Conservation (phyloP, 306 rosid species). For the Lathyrus tuberosus region DNA sequence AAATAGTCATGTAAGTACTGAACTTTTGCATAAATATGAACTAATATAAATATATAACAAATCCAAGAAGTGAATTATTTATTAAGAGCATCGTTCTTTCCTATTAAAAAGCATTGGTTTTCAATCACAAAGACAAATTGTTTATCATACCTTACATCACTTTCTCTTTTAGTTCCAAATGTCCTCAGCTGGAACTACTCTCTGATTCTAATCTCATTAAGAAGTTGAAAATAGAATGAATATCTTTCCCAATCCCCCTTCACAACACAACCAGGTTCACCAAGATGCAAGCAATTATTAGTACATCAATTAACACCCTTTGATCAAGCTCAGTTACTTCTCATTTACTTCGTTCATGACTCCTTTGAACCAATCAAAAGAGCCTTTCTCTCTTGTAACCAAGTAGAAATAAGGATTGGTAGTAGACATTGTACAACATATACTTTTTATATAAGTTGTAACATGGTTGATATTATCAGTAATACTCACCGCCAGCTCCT, state of each 20-base stretch:
- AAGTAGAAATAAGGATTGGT: constrained; percentile 95
- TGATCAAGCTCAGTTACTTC: constrained; percentile 93
- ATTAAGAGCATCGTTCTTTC: background rate
- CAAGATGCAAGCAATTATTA: too few species aligned
- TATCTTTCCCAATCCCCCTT: too few species aligned
- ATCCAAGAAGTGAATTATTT: background rate
- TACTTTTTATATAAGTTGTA: background rate
- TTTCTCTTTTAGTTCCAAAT: constrained; percentile 93
- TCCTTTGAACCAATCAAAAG: constrained; percentile 99
- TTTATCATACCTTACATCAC: constrained; percentile 76
- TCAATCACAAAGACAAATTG: constrained; percentile 10
- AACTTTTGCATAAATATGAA: too few species aligned
- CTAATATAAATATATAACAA: background rate
- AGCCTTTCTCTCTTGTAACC: constrained; percentile 99
- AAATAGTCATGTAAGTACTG: too few species aligned
- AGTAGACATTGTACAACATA: background rate
- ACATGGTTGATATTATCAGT: too few species aligned
- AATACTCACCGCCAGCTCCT: too few species aligned
- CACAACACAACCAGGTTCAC: too few species aligned
- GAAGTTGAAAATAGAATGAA: constrained; percentile 82
- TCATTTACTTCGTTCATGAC: constrained; percentile 99
- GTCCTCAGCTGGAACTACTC: constrained; percentile 93
- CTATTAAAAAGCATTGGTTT: constrained; percentile 8
- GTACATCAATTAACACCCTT: constrained; percentile 73
- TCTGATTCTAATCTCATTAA: constrained; percentile 85